phyloP scores from a whole-genome alignment of 75 land plant genomes.

The Picea sitchensis region DNA sequence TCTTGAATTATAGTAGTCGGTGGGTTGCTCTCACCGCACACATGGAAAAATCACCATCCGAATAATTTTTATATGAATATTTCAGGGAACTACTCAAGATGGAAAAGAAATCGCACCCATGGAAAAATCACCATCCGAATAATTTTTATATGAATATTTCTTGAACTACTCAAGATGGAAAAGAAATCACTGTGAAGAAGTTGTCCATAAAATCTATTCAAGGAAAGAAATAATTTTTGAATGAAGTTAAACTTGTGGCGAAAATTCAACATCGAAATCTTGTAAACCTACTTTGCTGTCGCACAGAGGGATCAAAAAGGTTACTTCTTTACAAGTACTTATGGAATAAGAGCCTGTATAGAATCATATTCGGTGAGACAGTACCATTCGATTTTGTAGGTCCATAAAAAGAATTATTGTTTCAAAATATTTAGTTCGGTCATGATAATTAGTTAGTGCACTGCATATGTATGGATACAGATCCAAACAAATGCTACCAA shows the following conservation, averaged over 20 bases:
- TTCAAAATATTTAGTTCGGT: no score
- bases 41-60: no score
- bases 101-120: conserved; percentile 13
- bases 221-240: conserved; percentile 24
- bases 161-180: conserved; percentile 14
- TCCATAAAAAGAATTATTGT: no score
- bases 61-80: no score
- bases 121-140: no score
- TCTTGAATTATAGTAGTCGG: not conserved
- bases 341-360: no score
- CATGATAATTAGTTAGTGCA: no score
- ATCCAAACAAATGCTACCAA: conserved; percentile 7
- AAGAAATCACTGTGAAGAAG: conserved; percentile 19
- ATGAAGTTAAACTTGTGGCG: conserved; percentile 21
- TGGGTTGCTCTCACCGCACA: no score
- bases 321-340: no score
- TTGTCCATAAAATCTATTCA: conserved; percentile 7
- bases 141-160: not conserved
- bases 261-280: conserved; percentile 22
- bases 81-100: conserved; percentile 15
- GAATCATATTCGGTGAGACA: no score
- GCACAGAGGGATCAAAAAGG: conserved; percentile 13
- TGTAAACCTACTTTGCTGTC: conserved; percentile 18
- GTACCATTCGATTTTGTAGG: no score
- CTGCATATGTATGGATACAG: not conserved